Base-by-base conservation (phyloP, 2,329 filamentous ascomycete species). In the Fusarium penzigii region DNA sequence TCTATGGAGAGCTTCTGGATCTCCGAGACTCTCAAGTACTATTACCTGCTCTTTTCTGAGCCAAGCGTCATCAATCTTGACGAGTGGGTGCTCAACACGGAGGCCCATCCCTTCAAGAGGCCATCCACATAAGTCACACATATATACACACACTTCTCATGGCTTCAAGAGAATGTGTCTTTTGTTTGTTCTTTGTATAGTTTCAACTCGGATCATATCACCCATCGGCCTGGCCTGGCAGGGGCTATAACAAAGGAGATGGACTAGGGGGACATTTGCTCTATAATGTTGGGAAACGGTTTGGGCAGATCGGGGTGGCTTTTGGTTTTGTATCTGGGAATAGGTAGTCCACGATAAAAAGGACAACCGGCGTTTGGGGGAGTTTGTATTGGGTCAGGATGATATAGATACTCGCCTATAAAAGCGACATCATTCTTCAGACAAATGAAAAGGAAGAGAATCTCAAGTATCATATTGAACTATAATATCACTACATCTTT, bases 21-120 rank as follows among this genome's bases (percentile, higher is more conserved):
- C 55, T 89, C 89, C 4, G 92, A 96, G 78, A 96, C 91, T 39
- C 76, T 96, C 62, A 97, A 96, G 77, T 96, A 96, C 68, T 96
- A 94, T 61, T 96, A 91, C 69, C 71, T 96, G 51, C 78, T 96
- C 45, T 96, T 89, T 68, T 84, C 84, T 17, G 72, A 85, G 50
- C 86, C 88, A 0, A 76, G 79, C 46, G 72, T 87, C n/a, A 73
- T 88, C 39, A 87, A 80, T 64, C 72, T 89, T 50, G 86, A 89
- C 67, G 83, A 87, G 47, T 88, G 81, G 78, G 84, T 88, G 43
- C 72, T 88, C 55, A 85, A 85, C 65, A 85, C 83, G 0, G 83
- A 85, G 70, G 83, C 82, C 17, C 83, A 85, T 64, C 82, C 83
- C 1, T 80, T 85, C 62, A 75, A 68, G 65, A 69, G 80, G 60